Percentiles rank a stretch among this genome's conserved stretches.
Conservation (phyloP, 306 rosid genomes). For the Vigna nakashimae region DNA sequence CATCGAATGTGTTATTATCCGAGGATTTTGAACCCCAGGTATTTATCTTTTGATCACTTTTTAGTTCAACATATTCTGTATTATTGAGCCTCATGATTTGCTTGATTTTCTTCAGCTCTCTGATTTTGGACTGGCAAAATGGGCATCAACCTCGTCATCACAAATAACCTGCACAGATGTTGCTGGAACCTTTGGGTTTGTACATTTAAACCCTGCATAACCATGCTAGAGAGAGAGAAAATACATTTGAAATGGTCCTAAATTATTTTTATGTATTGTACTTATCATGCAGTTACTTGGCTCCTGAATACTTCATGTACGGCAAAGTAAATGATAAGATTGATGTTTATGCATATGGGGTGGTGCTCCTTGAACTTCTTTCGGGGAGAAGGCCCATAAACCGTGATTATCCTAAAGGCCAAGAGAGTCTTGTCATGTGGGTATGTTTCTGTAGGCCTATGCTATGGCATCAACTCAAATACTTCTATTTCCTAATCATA, state of each 20-base stretch:
- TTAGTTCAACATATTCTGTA: constrained; percentile 2
- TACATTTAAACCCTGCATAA: constrained; percentile 40
- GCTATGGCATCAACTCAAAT: constrained; percentile 20
- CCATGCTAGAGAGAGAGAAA: constrained; percentile 28
- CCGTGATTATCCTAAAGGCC: constrained; percentile 79
- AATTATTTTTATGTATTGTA: constrained; percentile 24
- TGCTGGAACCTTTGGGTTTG: constrained; percentile 98
- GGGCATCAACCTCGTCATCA: constrained; percentile 77
- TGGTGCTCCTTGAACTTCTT: constrained; percentile 93
- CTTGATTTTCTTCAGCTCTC: constrained; percentile 70
- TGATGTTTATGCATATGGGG: constrained; percentile 95
- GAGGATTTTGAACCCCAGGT: constrained; percentile 97
- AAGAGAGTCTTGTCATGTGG: constrained; percentile 97
- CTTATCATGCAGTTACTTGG: constrained; percentile 76
- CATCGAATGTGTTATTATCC: constrained; percentile 82
- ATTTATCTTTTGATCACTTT: constrained; percentile 30
- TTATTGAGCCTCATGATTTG: constrained; percentile 34
- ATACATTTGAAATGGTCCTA: constrained; percentile 30
- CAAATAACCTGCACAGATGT: constrained; percentile 90
- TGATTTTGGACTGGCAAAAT: constrained; percentile 96
- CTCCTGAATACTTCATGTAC: constrained; percentile 97
- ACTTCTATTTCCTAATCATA: constrained; percentile 37
- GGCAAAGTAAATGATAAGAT: constrained; percentile 91
- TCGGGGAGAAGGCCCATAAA: constrained; percentile 95
- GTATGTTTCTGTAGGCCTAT: constrained; percentile 56